phyloP scores from a whole-genome alignment of 2,329 filamentous ascomycete genomes.

The Aspergillus floridensis region DNA sequence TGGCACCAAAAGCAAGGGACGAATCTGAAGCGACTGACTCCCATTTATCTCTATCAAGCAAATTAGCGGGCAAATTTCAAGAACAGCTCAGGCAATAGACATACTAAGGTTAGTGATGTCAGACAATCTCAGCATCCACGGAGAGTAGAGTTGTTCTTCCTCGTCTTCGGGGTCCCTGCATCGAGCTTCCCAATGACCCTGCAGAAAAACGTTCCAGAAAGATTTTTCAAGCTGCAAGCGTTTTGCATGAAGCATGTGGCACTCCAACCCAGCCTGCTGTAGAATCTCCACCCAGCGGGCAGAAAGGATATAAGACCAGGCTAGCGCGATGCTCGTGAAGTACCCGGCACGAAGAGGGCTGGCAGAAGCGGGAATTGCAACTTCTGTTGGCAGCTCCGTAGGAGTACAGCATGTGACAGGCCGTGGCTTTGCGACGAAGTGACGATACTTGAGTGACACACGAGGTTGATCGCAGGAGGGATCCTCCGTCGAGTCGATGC shows the following conservation, averaged over 20 bases:
- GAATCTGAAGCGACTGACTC: background rate
- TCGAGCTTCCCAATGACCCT: constrained; percentile 1
- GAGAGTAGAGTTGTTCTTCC: background rate
- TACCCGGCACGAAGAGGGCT: background rate
- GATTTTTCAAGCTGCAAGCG: background rate
- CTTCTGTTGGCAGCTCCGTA: background rate
- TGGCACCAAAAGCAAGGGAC: constrained; percentile 3
- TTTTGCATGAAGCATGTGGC: constrained; percentile 11
- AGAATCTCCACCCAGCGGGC: background rate
- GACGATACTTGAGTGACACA: constrained; percentile 4
- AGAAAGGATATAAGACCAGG: background rate
- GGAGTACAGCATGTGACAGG: background rate
- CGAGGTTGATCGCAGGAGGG: background rate
- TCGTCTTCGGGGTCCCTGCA: background rate
- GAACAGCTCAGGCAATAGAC: no score
- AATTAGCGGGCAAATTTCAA: background rate
- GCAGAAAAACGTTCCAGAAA: constrained; percentile 7
- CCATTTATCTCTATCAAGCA: background rate
- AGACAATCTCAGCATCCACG: constrained; percentile 5
- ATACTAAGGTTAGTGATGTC: background rate
- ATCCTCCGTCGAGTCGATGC: constrained; percentile 2
- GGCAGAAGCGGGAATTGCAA: background rate
- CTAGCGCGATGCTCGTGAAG: background rate
- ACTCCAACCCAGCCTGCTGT: constrained; percentile 14
- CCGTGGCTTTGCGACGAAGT: constrained; percentile 2